phyloP scores from a whole-genome alignment of 192 early-diverging fungal genomes.

The Irineochytrium annulatum region DNA sequence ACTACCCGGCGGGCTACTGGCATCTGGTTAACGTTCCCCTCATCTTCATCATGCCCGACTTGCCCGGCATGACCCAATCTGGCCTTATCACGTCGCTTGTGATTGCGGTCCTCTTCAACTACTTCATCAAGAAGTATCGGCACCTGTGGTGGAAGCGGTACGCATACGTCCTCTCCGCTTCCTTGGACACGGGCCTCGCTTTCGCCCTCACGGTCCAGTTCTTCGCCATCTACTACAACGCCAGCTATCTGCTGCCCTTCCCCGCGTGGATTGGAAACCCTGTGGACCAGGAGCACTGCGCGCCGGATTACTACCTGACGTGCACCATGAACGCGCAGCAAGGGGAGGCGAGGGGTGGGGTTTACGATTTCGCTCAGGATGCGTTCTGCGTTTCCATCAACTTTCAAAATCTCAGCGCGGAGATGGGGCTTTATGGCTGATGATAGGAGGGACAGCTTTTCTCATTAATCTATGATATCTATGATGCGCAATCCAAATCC shows the following conservation, averaged over 20 bases:
- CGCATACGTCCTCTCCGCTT: conserved; percentile 64
- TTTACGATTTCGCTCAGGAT: neutral
- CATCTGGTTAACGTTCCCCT: conserved; percentile 13
- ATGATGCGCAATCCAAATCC: too few species aligned
- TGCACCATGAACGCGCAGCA: neutral
- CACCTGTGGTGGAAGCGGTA: conserved; percentile 57
- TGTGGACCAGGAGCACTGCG: neutral
- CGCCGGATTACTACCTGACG: neutral
- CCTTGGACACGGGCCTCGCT: conserved; percentile 54
- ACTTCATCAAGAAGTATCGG: conserved; percentile 36
- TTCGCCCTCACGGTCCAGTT: conserved; percentile 11
- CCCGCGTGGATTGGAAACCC: neutral
- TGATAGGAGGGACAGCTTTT: too few species aligned
- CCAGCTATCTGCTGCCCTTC: neutral
- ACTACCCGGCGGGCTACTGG: conserved; percentile 14
- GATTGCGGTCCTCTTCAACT: conserved; percentile 5
- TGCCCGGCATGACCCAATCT: neutral
- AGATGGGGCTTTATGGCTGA: too few species aligned
- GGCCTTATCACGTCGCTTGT: conserved; percentile 2
- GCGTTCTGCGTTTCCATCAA: neutral
- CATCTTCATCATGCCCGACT: conserved; percentile 1
- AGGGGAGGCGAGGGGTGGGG: too few species aligned
- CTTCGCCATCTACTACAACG: conserved; percentile 14
- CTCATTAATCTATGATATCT: too few species aligned
- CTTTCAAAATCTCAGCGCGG: neutral